These are phyloP conservation scores for Ceratocystis variospora DNA, from an alignment of 2,329 filamentous ascomycete species.

Conservation along the genomic window DNA sequence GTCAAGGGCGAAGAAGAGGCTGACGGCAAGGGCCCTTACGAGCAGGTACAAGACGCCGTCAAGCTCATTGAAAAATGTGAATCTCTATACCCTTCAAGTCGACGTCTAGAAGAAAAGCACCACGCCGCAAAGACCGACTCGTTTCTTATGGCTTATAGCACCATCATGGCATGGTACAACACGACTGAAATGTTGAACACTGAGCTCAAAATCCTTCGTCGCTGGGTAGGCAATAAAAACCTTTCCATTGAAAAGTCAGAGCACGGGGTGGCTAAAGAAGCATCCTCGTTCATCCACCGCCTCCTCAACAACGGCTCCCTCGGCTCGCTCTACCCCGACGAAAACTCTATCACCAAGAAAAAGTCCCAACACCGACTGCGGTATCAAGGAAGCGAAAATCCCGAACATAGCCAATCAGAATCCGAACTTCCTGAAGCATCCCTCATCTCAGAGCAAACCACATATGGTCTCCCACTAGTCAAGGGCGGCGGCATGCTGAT, in stretches of 20 bases:
- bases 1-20: slow-evolving; percentile 88
- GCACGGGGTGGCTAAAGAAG: slow-evolving; percentile 52
- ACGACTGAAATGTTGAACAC: slow-evolving; percentile 94
- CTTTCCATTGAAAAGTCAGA: slow-evolving; percentile 71
- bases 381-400: neutral
- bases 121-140: slow-evolving; percentile 60
- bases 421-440: slow-evolving; percentile 23
- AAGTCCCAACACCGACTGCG: neutral
- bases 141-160: slow-evolving; percentile 72
- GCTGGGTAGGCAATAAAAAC: slow-evolving; percentile 93
- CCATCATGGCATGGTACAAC: slow-evolving; percentile 92
- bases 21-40: slow-evolving; percentile 62
- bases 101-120: slow-evolving; percentile 59
- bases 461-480: neutral
- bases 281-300: slow-evolving; percentile 85
- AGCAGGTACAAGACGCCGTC: slow-evolving; percentile 83
- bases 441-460: neutral
- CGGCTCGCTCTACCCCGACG: slow-evolving; percentile 49
- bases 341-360: neutral
- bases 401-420: slow-evolving; percentile 13
- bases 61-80: slow-evolving; percentile 83
- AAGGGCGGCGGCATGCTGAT: slow-evolving; percentile 53
- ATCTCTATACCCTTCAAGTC: slow-evolving; percentile 67
- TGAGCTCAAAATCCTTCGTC: slow-evolving; percentile 77
- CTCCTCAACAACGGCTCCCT: slow-evolving; percentile 92